Evolutionary conservation across 2,329 filamentous ascomycete species (phyloP).

Genomic region (Neonectria punicea): DNA sequence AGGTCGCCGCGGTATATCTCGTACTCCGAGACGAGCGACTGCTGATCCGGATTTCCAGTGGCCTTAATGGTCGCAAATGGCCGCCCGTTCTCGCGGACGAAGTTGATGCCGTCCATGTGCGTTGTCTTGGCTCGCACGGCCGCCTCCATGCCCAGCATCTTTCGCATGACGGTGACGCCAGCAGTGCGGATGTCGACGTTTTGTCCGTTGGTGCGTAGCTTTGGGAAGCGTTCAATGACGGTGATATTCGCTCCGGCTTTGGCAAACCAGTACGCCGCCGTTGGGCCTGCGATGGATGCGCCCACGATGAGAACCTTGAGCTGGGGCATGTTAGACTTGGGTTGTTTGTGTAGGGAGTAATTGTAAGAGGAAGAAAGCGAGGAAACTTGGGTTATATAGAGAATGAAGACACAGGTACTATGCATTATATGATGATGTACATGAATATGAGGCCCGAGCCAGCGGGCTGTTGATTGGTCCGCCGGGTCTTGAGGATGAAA

Average conservation of each 20-base stretch:
- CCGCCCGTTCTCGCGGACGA: conserved; percentile 52
- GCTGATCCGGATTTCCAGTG: conserved; percentile 52
- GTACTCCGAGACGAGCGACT: conserved; percentile 59
- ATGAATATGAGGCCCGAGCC: background rate
- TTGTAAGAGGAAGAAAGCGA: background rate
- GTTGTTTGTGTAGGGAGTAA: background rate
- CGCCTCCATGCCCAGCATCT: conserved; percentile 52
- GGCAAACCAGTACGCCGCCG: conserved; percentile 45
- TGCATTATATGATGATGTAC: background rate
- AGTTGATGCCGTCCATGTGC: conserved; percentile 54
- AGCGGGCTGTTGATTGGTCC: background rate
- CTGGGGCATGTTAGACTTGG: conserved; percentile 25
- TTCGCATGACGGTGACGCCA: conserved; percentile 51
- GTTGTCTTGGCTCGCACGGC: conserved; percentile 44
- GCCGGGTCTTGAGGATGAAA: background rate
- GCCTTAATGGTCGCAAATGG: conserved; percentile 49
- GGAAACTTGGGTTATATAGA: background rate
- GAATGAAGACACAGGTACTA: too few relatives aligned
- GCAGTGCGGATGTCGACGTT: conserved; percentile 51
- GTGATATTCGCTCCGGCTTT: conserved; percentile 48
- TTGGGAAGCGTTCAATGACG: conserved; percentile 52
- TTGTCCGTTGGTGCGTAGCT: conserved; percentile 49
- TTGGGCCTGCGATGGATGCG: conserved; percentile 47
- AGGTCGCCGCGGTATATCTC: conserved; percentile 65
- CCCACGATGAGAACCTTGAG: conserved; percentile 44